Evolutionary conservation across 352 stramenopile species (phyloP), one percentile per base, ranked within the genome.

Genomic region (Globisporangium spiculum): DNA sequence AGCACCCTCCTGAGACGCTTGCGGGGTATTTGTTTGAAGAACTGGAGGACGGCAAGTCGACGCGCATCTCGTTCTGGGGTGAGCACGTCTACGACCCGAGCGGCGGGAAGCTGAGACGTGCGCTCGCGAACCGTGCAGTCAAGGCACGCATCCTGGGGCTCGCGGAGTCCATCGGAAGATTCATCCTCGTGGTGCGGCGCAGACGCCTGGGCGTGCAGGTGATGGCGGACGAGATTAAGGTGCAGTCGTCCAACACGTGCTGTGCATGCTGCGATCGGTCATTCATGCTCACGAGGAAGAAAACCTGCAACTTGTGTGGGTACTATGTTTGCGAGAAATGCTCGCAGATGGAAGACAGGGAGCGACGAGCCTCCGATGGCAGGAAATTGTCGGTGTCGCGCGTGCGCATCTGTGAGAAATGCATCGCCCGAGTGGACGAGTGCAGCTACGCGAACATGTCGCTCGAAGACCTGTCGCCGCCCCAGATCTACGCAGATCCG

Each of bases 11-110:
- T n/a, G 55, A 14, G 12, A 46, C 55, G 18, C n/a, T 63, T 27
- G 63, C 55, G 9, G 81, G 77, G 36, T 88, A 80, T 24, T 71
- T 69, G 14, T 84, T 86, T 41, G 74, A 83, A 60, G 74, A 84
- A 70, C 76, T 75, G 26, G 60, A 67, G 4, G 74, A 58, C 26
- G 70, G 76, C 5, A 60, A 62, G 7, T 66, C 65, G 22, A 86
- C 78, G 41, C 75, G 76, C 30, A 70, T 88, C 22, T 38, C 78
- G 41, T 86, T 83, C 66, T 76, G 79, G 22, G 80, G 75, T 2
- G 76, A 86, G 38, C 65, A 79, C 52, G 50, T 52, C 24, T 52
- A 56, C 34, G 36, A 63, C 16, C 36, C 57, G 26, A 50, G 41
- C 38, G 63, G 38, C 16, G 24, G 52, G n/a, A 5, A 9, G 18